Percentiles rank a stretch among this genome's conserved stretches.
These are phyloP conservation scores for Heterococcus sp. DNA, from an alignment of 108 stramenopile genomes.

Conservation along the genomic window DNA sequence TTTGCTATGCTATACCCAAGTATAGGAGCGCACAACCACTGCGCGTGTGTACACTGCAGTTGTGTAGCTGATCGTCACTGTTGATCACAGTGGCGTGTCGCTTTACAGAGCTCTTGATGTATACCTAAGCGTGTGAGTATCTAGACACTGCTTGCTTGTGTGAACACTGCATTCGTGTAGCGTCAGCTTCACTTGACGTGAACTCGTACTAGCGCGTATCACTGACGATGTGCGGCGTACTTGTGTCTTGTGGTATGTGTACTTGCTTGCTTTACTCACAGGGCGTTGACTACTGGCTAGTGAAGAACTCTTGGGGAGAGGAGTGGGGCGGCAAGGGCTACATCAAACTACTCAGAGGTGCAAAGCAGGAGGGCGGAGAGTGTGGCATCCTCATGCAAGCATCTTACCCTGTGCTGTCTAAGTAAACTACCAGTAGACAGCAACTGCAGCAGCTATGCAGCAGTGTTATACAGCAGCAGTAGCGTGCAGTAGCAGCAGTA, in stretches of 20 bases:
- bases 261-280: neutral
- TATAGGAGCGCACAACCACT: neutral
- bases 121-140: too few species aligned
- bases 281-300: constrained; percentile 49
- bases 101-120: too few species aligned
- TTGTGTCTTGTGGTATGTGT: constrained; percentile 5
- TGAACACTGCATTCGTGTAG: neutral
- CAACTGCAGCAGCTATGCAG: neutral
- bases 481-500: neutral
- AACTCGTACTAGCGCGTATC: neutral
- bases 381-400: constrained; percentile 42
- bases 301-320: constrained; percentile 61
- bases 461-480: neutral
- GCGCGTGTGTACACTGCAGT: too few species aligned
- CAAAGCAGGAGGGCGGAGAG: constrained; percentile 31
- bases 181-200: too few species aligned
- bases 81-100: too few species aligned
- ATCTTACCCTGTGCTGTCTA: constrained; percentile 29
- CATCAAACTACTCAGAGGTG: constrained; percentile 49
- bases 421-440: neutral
- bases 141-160: too few species aligned
- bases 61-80: too few species aligned
- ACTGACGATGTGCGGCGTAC: neutral
- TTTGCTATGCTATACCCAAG: neutral
- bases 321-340: constrained; percentile 66